Base-by-base conservation (phyloP, 2,329 filamentous ascomycete genomes). In the Aspergillus udagawae region DNA sequence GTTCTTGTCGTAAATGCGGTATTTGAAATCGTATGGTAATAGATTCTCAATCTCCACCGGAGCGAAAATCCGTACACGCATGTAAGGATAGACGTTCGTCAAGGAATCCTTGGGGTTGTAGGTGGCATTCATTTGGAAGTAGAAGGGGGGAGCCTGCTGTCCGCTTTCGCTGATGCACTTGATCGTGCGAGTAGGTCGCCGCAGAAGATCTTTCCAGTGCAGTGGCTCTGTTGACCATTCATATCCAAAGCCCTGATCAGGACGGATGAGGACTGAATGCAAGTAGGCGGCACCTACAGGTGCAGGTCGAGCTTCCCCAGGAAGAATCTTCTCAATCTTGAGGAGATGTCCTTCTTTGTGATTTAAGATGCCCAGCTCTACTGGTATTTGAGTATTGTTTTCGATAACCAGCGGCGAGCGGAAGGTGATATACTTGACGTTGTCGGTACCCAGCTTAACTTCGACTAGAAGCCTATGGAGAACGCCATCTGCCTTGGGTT, bases 1-100 rank as follows among this genome's bases (percentile, higher is more conserved):
- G 73, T 96, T 95, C 78, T 95, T 97, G 79, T 99, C 94, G 70
- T 97, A 99, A 55, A 99, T 97, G 55, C 93, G 87, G 73, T 99
- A 99, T 75, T 99, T 97, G 85, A 99, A 99, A 75, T 99, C 94
- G 70, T 94, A 97, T 0, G 94, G 94, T 41, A 99, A 78, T 47
- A 99, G 79, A 64, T 99, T 99, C 73, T 99, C 93, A 4, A 99
- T 83, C 51, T 96, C 93, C 14, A 99, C 86, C 0, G 95, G 94
- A 0, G 94, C 93, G 25, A 91, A 96, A 2, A 99, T 83, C 64
- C 92, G 90, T 63, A 99, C 82, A 58, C 86, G 87, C 94, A 99
- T 97, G 73, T 94, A 94, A 0, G 94, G 94, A 70, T 99, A 99
- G 60, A 88, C 84, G 82, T 82, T 87, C 1, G 89, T 89, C 58